A percentile compares a stretch with the other conserved stretches of the same genome.
phyloP scores from a whole-genome alignment of 768 basidiomycete genomes.

The Lactarius akahatsu region DNA sequence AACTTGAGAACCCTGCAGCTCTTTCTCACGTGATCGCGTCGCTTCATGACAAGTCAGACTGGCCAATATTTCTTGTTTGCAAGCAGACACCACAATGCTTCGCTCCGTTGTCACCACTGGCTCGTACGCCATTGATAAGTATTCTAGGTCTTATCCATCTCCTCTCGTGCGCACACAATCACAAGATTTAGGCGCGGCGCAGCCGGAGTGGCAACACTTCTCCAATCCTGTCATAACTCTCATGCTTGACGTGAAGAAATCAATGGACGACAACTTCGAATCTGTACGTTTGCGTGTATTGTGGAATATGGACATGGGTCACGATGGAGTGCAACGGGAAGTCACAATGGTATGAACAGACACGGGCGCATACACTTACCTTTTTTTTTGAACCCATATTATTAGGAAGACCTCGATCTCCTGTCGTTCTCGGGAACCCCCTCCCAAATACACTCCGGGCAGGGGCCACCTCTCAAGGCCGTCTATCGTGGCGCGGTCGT shows the following conservation, averaged over 20 bases:
- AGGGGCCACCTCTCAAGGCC: slow-evolving; percentile 73
- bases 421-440: slow-evolving; percentile 55
- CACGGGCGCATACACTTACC: slow-evolving; percentile 14
- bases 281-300: slow-evolving; percentile 64
- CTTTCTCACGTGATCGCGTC: slow-evolving; percentile 16
- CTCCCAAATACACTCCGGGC: slow-evolving; percentile 36
- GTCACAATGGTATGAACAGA: slow-evolving; percentile 59
- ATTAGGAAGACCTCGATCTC: slow-evolving; percentile 76
- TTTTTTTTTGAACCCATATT: slow-evolving; percentile 13
- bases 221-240: slow-evolving; percentile 66
- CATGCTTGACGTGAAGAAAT: slow-evolving; percentile 56
- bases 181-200: slow-evolving; percentile 29
- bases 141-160: slow-evolving; percentile 62
- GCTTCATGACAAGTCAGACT: not conserved
- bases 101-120: slow-evolving; percentile 60
- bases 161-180: slow-evolving; percentile 17
- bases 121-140: slow-evolving; percentile 58
- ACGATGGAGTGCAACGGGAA: slow-evolving; percentile 49
- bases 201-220: slow-evolving; percentile 76
- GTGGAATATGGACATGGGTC: slow-evolving; percentile 53
- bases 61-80: not conserved
- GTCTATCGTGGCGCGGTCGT: slow-evolving; percentile 73
- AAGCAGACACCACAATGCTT: slow-evolving; percentile 33
- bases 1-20: not conserved
- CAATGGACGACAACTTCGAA: slow-evolving; percentile 47